A percentile compares a stretch with the other conserved stretches of the same genome.
These are phyloP conservation scores for Dothistroma septosporum DNA, from an alignment of 2,329 filamentous ascomycete genomes.

Conservation along the genomic window DNA sequence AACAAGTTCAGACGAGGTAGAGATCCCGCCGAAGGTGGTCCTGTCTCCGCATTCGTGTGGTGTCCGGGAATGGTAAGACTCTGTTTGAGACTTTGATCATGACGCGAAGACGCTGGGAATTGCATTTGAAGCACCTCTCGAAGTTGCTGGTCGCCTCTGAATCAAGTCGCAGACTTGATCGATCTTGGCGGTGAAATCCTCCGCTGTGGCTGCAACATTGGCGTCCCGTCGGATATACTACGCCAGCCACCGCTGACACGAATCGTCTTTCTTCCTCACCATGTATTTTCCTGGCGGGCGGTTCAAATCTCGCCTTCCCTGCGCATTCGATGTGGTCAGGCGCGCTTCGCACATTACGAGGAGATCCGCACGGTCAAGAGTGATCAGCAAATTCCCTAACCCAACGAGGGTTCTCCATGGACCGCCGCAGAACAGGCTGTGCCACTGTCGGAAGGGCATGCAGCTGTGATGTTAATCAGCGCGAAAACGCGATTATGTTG, in stretches of 20 bases:
- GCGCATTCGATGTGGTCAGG: not conserved
- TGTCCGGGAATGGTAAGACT: not conserved
- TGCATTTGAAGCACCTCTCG: not conserved
- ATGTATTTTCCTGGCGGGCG: conserved; percentile 2
- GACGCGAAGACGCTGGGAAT: not conserved
- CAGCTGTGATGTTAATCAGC: not conserved
- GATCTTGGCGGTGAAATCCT: not conserved
- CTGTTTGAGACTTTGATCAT: not conserved
- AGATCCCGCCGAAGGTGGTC: not conserved
- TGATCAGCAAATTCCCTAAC: not conserved
- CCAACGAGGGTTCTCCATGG: not conserved
- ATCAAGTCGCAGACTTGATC: not conserved
- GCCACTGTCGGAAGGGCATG: not conserved
- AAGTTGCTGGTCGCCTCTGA: not conserved
- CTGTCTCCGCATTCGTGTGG: not conserved
- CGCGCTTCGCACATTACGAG: not conserved
- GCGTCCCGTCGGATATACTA: not conserved
- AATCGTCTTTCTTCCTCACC: not conserved
- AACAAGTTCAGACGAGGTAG: conserved; percentile 7
- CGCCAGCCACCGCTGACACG: not conserved
- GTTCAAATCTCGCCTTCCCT: not conserved
- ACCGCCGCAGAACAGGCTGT: not conserved
- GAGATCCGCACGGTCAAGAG: not conserved
- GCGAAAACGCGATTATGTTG: not conserved
- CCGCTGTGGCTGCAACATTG: not conserved